These are phyloP conservation scores for Postia placenta DNA, from an alignment of 768 basidiomycete genomes.

Conservation along the genomic window DNA sequence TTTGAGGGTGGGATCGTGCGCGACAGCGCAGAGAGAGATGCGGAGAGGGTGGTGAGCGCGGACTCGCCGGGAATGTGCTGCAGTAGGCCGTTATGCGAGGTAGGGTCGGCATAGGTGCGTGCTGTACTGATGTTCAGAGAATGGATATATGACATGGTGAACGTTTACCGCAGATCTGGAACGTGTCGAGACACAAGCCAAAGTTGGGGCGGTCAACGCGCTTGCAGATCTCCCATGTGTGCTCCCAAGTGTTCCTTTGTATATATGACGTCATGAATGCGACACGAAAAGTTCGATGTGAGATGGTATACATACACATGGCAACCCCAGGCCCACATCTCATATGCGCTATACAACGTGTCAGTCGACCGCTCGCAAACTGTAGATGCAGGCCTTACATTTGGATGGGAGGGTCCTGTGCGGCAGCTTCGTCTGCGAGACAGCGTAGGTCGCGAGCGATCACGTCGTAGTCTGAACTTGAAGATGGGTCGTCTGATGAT, in stretches of 20 bases:
- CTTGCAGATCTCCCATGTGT: slow-evolving; percentile 26
- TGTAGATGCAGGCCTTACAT: slow-evolving; percentile 18
- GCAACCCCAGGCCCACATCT: slow-evolving; percentile 28
- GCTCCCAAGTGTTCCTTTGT: slow-evolving; percentile 27
- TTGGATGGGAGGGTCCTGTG: slow-evolving; percentile 21
- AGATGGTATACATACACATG: slow-evolving; percentile 18
- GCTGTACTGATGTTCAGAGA: slow-evolving; percentile 9
- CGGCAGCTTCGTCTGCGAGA: slow-evolving; percentile 22
- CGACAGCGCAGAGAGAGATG: slow-evolving; percentile 18
- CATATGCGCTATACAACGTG: slow-evolving; percentile 21
- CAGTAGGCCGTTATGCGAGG: slow-evolving; percentile 9
- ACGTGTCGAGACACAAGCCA: slow-evolving; percentile 27
- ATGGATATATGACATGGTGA: slow-evolving; percentile 4
- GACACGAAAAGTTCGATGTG: too few species aligned
- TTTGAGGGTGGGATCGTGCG: slow-evolving; percentile 15
- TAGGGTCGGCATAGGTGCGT: slow-evolving; percentile 22
- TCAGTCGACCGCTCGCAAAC: neutral
- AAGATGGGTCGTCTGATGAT: slow-evolving; percentile 20
- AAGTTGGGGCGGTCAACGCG: slow-evolving; percentile 24
- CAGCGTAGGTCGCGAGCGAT: slow-evolving; percentile 23
- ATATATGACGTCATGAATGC: too few species aligned
- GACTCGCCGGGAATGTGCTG: slow-evolving; percentile 7
- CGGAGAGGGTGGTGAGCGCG: slow-evolving; percentile 11
- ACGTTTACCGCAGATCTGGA: slow-evolving; percentile 28
- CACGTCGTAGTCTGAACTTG: slow-evolving; percentile 19